Evolutionary conservation across 1,284 basidiomycete genomes (phyloP).

Genomic region (Papiliotrema fonsecae): DNA sequence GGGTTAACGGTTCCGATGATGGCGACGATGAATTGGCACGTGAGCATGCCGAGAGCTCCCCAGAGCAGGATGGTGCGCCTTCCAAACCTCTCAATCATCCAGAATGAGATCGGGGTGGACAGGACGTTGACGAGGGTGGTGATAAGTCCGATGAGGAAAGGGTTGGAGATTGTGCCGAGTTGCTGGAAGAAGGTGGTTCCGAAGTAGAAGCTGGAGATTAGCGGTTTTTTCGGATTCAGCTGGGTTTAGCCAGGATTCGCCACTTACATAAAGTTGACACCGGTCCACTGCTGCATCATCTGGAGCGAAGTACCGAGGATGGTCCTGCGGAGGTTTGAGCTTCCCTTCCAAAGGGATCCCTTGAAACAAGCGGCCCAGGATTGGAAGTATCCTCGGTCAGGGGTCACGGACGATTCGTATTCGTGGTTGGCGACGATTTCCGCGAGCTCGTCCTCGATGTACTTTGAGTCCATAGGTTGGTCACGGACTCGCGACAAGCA

Average conservation of each 20-base stretch:
- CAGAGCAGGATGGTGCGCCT: slow-evolving; percentile 68
- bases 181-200: slow-evolving; percentile 69
- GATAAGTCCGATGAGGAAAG: slow-evolving; percentile 70
- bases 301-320: slow-evolving; percentile 58
- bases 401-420: slow-evolving; percentile 54
- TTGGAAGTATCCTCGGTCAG: slow-evolving; percentile 29
- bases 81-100: slow-evolving; percentile 54
- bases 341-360: slow-evolving; percentile 51
- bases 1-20: slow-evolving; percentile 57
- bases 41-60: slow-evolving; percentile 66
- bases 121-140: slow-evolving; percentile 72
- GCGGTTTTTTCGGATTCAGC: too few relatives aligned
- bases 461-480: slow-evolving; percentile 53
- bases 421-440: slow-evolving; percentile 69
- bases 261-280: slow-evolving; percentile 79
- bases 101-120: slow-evolving; percentile 48
- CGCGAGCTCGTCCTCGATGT: slow-evolving; percentile 58
- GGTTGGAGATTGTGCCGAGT: slow-evolving; percentile 62
- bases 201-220: slow-evolving; percentile 38
- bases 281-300: slow-evolving; percentile 70
- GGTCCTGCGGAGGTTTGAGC: slow-evolving; percentile 67
- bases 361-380: slow-evolving; percentile 43
- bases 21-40: slow-evolving; percentile 67
- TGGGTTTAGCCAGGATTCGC: slow-evolving; percentile 59
- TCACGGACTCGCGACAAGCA: slow-evolving; percentile 60